phyloP scores from a whole-genome alignment of 2,329 filamentous ascomycete genomes.

The Shiraia sp. region DNA sequence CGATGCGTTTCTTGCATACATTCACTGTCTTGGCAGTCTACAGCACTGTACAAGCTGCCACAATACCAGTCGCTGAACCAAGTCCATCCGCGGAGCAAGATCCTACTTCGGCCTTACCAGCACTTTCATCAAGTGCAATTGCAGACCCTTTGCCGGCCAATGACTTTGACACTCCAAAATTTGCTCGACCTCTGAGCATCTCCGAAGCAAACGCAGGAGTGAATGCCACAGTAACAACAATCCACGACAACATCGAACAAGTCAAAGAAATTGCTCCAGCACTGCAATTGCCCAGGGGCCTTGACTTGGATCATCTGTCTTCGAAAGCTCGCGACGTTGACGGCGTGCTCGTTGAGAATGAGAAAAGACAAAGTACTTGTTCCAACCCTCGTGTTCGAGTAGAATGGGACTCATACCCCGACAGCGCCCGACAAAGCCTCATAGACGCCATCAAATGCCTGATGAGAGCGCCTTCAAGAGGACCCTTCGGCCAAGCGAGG shows the following conservation, averaged over 20 bases:
- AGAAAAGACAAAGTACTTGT: slow-evolving; percentile 26
- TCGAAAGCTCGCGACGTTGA: slow-evolving; percentile 7
- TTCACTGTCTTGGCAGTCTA: too few relatives aligned
- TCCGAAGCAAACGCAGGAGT: slow-evolving; percentile 10
- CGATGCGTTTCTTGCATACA: too few relatives aligned
- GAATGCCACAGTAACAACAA: slow-evolving; percentile 21
- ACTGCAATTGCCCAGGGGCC: slow-evolving; percentile 7
- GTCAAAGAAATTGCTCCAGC: slow-evolving; percentile 12
- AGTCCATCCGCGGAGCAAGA: too few relatives aligned
- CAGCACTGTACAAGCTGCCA: too few relatives aligned
- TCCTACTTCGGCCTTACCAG: too few relatives aligned
- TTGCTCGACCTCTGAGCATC: slow-evolving; percentile 14
- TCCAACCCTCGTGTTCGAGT: slow-evolving; percentile 29
- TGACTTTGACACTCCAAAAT: slow-evolving; percentile 16
- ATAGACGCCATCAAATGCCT: slow-evolving; percentile 37
- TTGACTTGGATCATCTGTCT: slow-evolving; percentile 1
- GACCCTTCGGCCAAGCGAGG: slow-evolving; percentile 25
- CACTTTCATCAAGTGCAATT: too few relatives aligned
- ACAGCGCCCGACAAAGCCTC: slow-evolving; percentile 26
- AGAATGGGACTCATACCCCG: slow-evolving; percentile 35
- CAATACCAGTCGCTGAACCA: too few relatives aligned
- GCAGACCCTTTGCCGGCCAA: too few relatives aligned
- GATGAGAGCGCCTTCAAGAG: slow-evolving; percentile 23
- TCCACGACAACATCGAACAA: slow-evolving; percentile 12
- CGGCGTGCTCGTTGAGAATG: slow-evolving; percentile 11